A percentile compares a stretch with the other conserved stretches of the same genome.
Evolutionary conservation across 441 rosid genomes (phyloP).

Genomic region (Geranium incanum): DNA sequence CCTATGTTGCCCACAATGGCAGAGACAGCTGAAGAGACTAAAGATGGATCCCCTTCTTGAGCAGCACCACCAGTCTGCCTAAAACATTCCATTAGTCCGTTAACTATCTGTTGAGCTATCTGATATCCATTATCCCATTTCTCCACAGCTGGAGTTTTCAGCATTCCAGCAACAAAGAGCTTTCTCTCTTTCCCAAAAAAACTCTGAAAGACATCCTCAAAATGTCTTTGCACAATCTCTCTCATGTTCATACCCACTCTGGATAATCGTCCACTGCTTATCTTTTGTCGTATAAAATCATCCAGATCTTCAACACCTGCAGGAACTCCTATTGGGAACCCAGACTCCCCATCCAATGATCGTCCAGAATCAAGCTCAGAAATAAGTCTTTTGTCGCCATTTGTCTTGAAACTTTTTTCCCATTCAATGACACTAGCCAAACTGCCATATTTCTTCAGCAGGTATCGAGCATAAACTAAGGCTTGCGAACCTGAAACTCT

Average conservation of each 20-base stretch:
- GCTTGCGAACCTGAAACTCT: constrained; percentile 64
- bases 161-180: constrained; percentile 42
- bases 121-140: constrained; percentile 70
- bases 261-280: constrained; percentile 52
- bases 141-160: constrained; percentile 46
- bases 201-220: constrained; percentile 61
- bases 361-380: constrained; percentile 92
- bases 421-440: constrained; percentile 82
- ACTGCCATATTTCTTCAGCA: constrained; percentile 65
- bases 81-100: constrained; percentile 72
- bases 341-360: constrained; percentile 64
- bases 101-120: constrained; percentile 74
- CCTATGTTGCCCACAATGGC: constrained; percentile 75
- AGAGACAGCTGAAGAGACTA: constrained; percentile 91
- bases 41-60: constrained; percentile 94
- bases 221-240: constrained; percentile 64
- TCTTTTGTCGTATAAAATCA: constrained; percentile 82
- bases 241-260: constrained; percentile 85
- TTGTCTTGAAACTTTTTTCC: constrained; percentile 67
- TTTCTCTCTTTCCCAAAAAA: constrained; percentile 60
- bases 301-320: constrained; percentile 82
- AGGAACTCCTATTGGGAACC: constrained; percentile 77
- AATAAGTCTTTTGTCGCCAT: constrained; percentile 72
- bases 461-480: constrained; percentile 67
- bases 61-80: constrained; percentile 95